Conservation (phyloP, 305 asterid genomes). For the Fraxinus angustifolia region DNA sequence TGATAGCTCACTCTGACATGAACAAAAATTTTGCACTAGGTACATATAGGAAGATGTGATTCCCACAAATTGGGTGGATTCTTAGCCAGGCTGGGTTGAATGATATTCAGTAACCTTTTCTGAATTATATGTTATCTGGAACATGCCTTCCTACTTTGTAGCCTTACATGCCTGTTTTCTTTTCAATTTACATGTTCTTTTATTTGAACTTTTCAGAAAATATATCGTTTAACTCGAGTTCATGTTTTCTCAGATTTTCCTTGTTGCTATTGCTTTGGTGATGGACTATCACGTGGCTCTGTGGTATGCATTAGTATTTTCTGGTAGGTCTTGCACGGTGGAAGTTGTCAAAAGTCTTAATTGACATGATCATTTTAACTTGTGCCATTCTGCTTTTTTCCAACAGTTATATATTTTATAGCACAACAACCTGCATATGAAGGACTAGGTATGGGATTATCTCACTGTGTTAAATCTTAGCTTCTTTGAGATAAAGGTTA, state of each 20-base stretch:
- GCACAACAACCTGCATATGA: slow-evolving; percentile 74
- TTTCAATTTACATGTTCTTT: slow-evolving; percentile 9
- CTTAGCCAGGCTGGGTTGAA: background rate
- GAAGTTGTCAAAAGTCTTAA: background rate
- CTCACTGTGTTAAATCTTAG: background rate
- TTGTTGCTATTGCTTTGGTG: slow-evolving; percentile 68
- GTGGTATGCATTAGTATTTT: slow-evolving; percentile 71
- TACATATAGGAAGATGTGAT: background rate
- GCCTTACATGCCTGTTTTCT: slow-evolving; percentile 11
- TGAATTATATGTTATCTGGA: background rate
- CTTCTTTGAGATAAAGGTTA: slow-evolving; percentile 10
- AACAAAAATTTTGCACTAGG: background rate
- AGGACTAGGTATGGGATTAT: slow-evolving; percentile 51
- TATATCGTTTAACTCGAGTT: slow-evolving; percentile 22
- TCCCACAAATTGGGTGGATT: background rate
- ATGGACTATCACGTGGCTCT: slow-evolving; percentile 89
- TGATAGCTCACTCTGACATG: background rate
- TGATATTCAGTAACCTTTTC: background rate
- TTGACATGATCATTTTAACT: background rate
- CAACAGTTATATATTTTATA: slow-evolving; percentile 66
- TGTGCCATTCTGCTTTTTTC: slow-evolving; percentile 18
- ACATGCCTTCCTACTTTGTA: slow-evolving; percentile 9
- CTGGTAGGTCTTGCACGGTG: slow-evolving; percentile 54
- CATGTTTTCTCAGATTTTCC: slow-evolving; percentile 60
- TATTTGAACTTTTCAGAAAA: background rate